These are phyloP conservation scores for Apiospora marii DNA, from an alignment of 2,329 filamentous ascomycete genomes.

Conservation along the genomic window DNA sequence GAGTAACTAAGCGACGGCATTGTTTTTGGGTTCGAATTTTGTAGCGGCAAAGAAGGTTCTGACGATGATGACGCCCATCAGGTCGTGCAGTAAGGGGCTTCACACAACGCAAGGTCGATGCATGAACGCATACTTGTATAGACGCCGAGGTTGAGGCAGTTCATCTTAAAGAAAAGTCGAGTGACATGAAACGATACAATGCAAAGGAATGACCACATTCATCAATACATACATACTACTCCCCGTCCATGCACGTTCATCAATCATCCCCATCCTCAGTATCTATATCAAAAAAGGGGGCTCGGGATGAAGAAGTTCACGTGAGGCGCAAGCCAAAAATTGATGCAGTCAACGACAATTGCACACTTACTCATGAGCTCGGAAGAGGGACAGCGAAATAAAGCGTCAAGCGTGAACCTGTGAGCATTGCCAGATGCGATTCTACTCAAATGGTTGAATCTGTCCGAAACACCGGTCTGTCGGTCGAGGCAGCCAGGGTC, in stretches of 20 bases:
- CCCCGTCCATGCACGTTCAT: not conserved
- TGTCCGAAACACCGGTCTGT: conserved; percentile 3
- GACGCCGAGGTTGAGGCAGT: conserved; percentile 14
- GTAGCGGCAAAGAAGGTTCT: conserved; percentile 23
- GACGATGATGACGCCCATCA: conserved; percentile 23
- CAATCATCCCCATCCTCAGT: not conserved
- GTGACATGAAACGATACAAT: conserved; percentile 25
- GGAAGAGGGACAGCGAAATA: not conserved
- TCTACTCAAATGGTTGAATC: not conserved
- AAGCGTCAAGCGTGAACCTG: not conserved
- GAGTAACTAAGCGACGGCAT: conserved; percentile 34
- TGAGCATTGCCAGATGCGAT: not conserved
- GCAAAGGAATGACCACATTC: conserved; percentile 8
- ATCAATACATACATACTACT: not conserved
- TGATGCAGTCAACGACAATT: not conserved
- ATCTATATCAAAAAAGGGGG: not conserved
- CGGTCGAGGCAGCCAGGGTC: not conserved
- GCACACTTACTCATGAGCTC: not conserved
- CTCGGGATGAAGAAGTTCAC: not conserved
- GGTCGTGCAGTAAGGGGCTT: conserved; percentile 29
- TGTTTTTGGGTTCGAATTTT: conserved; percentile 15
- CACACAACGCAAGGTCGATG: conserved; percentile 7
- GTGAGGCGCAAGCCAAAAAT: not conserved
- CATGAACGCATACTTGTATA: conserved; percentile 25
- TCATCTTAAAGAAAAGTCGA: conserved; percentile 4